Evolutionary conservation across 2,329 filamentous ascomycete species (phyloP).

Genomic region (Thelonectria rubi): DNA sequence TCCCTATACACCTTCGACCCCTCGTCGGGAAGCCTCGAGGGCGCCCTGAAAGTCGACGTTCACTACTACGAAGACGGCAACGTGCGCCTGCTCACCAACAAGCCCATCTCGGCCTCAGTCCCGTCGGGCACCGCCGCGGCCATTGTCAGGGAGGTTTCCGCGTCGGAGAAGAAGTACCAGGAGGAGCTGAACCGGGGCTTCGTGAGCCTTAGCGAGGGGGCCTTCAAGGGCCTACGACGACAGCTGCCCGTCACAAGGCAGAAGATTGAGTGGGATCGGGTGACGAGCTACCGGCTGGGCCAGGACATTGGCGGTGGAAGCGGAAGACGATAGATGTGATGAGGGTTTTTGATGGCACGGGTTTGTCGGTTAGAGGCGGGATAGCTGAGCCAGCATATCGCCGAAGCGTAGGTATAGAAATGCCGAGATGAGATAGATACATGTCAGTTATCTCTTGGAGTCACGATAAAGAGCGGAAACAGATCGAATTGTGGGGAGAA

Average conservation of each 20-base stretch:
- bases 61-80: slow-evolving; percentile 99
- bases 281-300: slow-evolving; percentile 87
- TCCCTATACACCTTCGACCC: slow-evolving; percentile 84
- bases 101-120: slow-evolving; percentile 72
- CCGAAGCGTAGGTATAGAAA: not conserved
- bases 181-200: slow-evolving; percentile 95
- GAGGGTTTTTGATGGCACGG: not conserved
- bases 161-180: slow-evolving; percentile 90
- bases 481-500: slow-evolving; percentile 16
- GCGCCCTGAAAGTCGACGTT: slow-evolving; percentile 90
- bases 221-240: slow-evolving; percentile 91
- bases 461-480: slow-evolving; percentile 17
- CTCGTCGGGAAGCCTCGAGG: slow-evolving; percentile 72
- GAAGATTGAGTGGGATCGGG: slow-evolving; percentile 99
- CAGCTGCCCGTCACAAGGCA: slow-evolving; percentile 96
- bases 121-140: slow-evolving; percentile 70
- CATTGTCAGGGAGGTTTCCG: slow-evolving; percentile 80
- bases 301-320: slow-evolving; percentile 80
- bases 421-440: slow-evolving; percentile 5
- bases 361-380: not conserved
- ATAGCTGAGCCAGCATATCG: not conserved
- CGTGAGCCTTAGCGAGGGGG: slow-evolving; percentile 86
- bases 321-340: slow-evolving; percentile 47
- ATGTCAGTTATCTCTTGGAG: slow-evolving; percentile 3
- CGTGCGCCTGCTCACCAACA: slow-evolving; percentile 90